A percentile compares a stretch with the other conserved stretches of the same genome.
phyloP scores from a whole-genome alignment of 2,329 filamentous ascomycete genomes.

The Pseudopyricularia cyperi region DNA sequence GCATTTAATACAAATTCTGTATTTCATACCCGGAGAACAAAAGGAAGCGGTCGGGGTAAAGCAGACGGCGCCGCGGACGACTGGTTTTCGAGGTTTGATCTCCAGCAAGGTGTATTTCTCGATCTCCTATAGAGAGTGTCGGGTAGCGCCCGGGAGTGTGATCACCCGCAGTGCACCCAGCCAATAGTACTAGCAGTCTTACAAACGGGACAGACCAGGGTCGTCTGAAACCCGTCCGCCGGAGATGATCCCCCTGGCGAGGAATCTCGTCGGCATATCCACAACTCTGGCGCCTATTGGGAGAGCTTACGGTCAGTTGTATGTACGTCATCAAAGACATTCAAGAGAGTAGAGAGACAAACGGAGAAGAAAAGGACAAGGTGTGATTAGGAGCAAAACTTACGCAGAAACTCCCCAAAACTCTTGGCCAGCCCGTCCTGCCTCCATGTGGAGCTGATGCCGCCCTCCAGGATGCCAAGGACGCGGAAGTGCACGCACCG shows the following conservation, averaged over 20 bases:
- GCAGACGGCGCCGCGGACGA: too few species aligned
- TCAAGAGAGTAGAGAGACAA: neutral
- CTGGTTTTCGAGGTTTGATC: too few species aligned
- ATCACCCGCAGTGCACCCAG: too few species aligned
- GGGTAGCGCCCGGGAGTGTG: too few species aligned
- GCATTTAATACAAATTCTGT: too few species aligned
- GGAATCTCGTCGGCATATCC: neutral
- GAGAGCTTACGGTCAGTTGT: neutral
- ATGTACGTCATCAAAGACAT: neutral
- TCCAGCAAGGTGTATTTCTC: too few species aligned
- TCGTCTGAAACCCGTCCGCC: neutral
- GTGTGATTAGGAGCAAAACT: neutral
- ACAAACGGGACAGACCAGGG: neutral
- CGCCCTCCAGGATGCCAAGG: slow-evolving; percentile 27
- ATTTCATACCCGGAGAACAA: too few species aligned
- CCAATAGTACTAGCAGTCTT: neutral
- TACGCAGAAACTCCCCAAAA: slow-evolving; percentile 25
- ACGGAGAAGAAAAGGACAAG: neutral
- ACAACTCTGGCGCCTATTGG: neutral
- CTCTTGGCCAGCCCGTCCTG: slow-evolving; percentile 38
- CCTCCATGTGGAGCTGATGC: slow-evolving; percentile 31
- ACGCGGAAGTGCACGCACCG: slow-evolving; percentile 17
- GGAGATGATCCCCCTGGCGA: neutral
- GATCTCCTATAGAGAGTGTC: too few species aligned
- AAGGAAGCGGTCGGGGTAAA: too few species aligned